Conservation (phyloP, 2,329 filamentous ascomycete species). For the Fusarium subtropicale region DNA sequence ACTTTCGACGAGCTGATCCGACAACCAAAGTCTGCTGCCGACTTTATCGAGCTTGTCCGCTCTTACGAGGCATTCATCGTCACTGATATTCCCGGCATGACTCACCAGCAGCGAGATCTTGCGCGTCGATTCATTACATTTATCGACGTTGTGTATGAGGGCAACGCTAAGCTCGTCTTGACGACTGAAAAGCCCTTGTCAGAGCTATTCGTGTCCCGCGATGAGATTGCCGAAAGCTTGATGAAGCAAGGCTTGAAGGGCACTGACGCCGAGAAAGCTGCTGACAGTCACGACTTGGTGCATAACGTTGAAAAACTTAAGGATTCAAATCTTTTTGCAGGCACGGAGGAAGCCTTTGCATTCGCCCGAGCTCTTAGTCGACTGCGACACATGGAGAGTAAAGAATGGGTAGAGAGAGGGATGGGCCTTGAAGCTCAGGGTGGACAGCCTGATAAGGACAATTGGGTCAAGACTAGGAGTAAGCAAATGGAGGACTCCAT, state of each 20-base stretch:
- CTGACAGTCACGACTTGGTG: constrained; percentile 85
- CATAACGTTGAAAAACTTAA: constrained; percentile 88
- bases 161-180: constrained; percentile 91
- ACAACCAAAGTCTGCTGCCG: constrained; percentile 87
- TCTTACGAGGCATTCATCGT: constrained; percentile 94
- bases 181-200: constrained; percentile 87
- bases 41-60: constrained; percentile 92
- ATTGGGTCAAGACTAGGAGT: constrained; percentile 73
- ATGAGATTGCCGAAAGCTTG: constrained; percentile 72
- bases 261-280: constrained; percentile 66
- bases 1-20: constrained; percentile 94
- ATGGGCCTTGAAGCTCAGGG: constrained; percentile 73
- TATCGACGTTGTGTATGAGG: constrained; percentile 95
- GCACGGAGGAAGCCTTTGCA: constrained; percentile 96
- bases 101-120: constrained; percentile 83
- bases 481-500: constrained; percentile 76
- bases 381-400: constrained; percentile 91
- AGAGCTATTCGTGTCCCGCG: constrained; percentile 84
- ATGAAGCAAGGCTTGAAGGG: constrained; percentile 60
- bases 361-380: constrained; percentile 90
- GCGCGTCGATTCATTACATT: constrained; percentile 97
- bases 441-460: constrained; percentile 73
- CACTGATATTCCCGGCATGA: constrained; percentile 93
- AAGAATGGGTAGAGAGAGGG: constrained; percentile 92
- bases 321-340: constrained; percentile 86